A percentile compares a stretch with the other conserved stretches of the same genome.
phyloP scores from a whole-genome alignment of 1,284 basidiomycete species.

The Ganoderma meredithae region DNA sequence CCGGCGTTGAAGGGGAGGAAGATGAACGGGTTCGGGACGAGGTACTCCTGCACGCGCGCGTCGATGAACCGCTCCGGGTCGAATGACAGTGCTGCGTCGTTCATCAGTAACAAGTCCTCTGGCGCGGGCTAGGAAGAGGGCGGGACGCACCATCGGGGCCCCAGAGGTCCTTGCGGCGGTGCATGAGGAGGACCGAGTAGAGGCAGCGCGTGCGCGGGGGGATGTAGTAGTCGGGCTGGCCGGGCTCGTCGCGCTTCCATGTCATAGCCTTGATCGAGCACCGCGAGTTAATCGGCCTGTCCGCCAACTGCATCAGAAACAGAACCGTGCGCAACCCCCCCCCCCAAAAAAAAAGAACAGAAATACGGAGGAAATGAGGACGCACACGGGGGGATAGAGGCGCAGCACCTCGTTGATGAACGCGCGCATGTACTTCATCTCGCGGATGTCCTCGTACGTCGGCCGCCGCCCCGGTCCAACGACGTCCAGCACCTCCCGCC shows the following conservation, averaged over 20 bases:
- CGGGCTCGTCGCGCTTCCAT: constrained; percentile 52
- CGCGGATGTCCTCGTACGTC: constrained; percentile 46
- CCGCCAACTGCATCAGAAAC: neutral
- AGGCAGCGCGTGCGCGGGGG: constrained; percentile 54
- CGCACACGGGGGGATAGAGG: constrained; percentile 65
- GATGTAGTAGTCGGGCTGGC: constrained; percentile 57
- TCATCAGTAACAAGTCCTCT: no score
- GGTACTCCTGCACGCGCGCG: constrained; percentile 45
- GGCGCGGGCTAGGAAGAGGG: no score
- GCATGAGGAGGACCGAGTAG: constrained; percentile 69
- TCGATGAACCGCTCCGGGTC: constrained; percentile 56
- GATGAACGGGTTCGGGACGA: constrained; percentile 52
- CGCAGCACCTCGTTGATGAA: constrained; percentile 62
- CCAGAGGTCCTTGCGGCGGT: constrained; percentile 69
- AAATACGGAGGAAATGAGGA: no score
- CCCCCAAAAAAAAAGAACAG: no score
- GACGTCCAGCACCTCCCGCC: constrained; percentile 46
- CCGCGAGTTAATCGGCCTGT: constrained; percentile 27
- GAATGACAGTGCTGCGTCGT: constrained; percentile 41
- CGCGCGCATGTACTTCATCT: constrained; percentile 51
- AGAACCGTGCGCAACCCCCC: no score
- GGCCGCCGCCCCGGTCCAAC: constrained; percentile 43
- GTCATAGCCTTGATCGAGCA: constrained; percentile 51
- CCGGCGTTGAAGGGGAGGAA: constrained; percentile 59
- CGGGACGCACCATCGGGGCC: constrained; percentile 66